Base-by-base conservation (phyloP, 768 basidiomycete genomes). In the Inosperma sp. region DNA sequence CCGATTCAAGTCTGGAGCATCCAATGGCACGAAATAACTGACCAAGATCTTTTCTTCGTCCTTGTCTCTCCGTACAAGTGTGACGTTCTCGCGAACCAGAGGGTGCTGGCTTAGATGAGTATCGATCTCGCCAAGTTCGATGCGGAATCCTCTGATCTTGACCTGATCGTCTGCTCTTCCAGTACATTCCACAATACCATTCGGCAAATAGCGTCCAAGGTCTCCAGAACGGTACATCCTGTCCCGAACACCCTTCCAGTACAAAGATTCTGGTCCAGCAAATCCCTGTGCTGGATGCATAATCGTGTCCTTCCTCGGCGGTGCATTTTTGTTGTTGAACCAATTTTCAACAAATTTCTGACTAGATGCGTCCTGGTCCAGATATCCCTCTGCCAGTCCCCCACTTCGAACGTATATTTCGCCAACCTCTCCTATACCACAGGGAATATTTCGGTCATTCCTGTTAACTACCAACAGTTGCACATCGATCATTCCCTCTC, bases 11-110 rank as follows among this genome's bases (percentile, higher is more conserved):
- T 70, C 73, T 2, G 80, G 71, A 0, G 83, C 83, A 27, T 84
- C 82, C 31, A 93, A 70, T 10, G 96, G 95, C 13, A 99, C 96
- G 58, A 99, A 91, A 67, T 99, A 99, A 67, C 88, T 91, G 55
- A 99, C 88, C 23, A 99, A 81, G 27, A 97, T 93, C 74, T 99
- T 98, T 72, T 99, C 96, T 69, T 98, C 96, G 68, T 97, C 92
- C 74, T 98, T 98, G 73, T 99, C 95, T 65, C 95, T 76, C 58
- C 95, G 74, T 36, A 99, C 94, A 31, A 98, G 79, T 2, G 96
- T 98, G 46, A 99, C 94, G 65, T 99, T 99, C 71, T 98, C 96
- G n/a, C 95, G 76, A 2, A 99, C 83, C 16, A 92, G 79, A 7
- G 91, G 87, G 64, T 98, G 94, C 61, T 93, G 85, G 59, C 88